A percentile compares a stretch with the other conserved stretches of the same genome.
These are phyloP conservation scores for Dothideomycetes sp. DNA, from an alignment of 2,329 filamentous ascomycete species.

Conservation along the genomic window DNA sequence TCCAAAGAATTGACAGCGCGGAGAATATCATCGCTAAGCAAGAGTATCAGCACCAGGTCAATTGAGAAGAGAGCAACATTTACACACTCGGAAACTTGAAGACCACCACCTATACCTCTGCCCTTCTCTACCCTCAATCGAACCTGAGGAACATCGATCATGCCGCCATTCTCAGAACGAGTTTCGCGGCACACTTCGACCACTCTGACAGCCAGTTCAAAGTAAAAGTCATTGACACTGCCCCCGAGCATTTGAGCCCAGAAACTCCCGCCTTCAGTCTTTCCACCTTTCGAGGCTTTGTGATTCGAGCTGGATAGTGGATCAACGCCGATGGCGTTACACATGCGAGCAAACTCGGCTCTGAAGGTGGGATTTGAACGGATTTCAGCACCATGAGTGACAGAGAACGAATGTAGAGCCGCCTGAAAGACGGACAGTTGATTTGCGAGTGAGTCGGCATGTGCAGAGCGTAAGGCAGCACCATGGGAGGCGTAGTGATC, in stretches of 20 bases:
- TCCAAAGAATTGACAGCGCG: constrained; percentile 79
- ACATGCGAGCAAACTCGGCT: constrained; percentile 97
- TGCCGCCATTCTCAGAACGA: constrained; percentile 79
- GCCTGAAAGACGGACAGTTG: constrained; percentile 95
- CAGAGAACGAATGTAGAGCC: constrained; percentile 85
- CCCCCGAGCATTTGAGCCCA: constrained; percentile 90
- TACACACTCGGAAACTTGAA: constrained; percentile 67
- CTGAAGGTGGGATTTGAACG: constrained; percentile 91
- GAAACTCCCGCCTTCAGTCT: constrained; percentile 54
- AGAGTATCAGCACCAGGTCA: not conserved
- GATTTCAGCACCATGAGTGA: constrained; percentile 91
- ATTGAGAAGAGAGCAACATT: constrained; percentile 2
- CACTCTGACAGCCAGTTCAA: constrained; percentile 89
- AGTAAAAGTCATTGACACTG: constrained; percentile 96
- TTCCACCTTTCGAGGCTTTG: constrained; percentile 30
- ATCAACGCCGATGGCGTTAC: constrained; percentile 90
- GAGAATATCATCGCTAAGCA: constrained; percentile 68
- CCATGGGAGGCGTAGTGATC: constrained; percentile 89
- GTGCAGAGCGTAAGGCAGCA: constrained; percentile 70
- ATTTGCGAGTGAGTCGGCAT: constrained; percentile 77
- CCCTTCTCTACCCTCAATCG: constrained; percentile 64
- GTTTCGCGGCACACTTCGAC: constrained; percentile 88
- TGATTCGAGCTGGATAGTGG: constrained; percentile 57
- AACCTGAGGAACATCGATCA: constrained; percentile 78
- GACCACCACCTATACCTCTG: constrained; percentile 66